phyloP scores from a whole-genome alignment of 306 rosid species.

The Cajanus cajan region DNA sequence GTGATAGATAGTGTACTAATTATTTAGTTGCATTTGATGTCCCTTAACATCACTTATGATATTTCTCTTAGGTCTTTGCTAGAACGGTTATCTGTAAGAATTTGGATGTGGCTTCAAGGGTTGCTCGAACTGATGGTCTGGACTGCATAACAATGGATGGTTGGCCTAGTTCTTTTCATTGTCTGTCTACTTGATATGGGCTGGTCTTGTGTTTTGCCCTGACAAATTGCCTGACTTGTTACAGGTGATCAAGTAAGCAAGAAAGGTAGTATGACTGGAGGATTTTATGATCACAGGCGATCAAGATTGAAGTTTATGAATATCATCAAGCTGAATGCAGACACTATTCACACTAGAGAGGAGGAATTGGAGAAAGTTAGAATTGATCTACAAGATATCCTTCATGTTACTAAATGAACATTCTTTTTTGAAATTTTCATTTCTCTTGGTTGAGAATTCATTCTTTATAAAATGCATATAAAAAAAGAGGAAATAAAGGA shows the following conservation, averaged over 20 bases:
- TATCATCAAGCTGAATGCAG: constrained; percentile 54
- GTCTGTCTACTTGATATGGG: constrained; percentile 14
- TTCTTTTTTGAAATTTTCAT: neutral
- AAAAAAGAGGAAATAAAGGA: constrained; percentile 14
- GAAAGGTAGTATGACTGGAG: constrained; percentile 99
- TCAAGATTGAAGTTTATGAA: constrained; percentile 89
- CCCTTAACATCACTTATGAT: constrained; percentile 26
- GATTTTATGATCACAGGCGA: constrained; percentile 93
- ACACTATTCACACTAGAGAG: constrained; percentile 52
- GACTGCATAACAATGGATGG: constrained; percentile 99
- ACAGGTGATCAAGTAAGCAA: constrained; percentile 99
- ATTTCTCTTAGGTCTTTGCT: constrained; percentile 72
- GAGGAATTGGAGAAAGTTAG: constrained; percentile 68
- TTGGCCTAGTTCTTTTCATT: constrained; percentile 31
- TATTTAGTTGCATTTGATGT: constrained; percentile 15
- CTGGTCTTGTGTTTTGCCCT: constrained; percentile 28
- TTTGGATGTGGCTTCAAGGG: constrained; percentile 90
- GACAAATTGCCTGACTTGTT: constrained; percentile 23
- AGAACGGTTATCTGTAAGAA: constrained; percentile 94
- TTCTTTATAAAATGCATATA: neutral
- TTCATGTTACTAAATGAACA: constrained; percentile 28
- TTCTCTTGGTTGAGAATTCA: neutral
- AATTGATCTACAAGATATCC: constrained; percentile 83
- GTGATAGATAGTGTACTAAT: neutral
- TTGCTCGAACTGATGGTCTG: constrained; percentile 83